Evolutionary conservation across 1,139 yeast species (phyloP).

Genomic region (Candida sojae): DNA sequence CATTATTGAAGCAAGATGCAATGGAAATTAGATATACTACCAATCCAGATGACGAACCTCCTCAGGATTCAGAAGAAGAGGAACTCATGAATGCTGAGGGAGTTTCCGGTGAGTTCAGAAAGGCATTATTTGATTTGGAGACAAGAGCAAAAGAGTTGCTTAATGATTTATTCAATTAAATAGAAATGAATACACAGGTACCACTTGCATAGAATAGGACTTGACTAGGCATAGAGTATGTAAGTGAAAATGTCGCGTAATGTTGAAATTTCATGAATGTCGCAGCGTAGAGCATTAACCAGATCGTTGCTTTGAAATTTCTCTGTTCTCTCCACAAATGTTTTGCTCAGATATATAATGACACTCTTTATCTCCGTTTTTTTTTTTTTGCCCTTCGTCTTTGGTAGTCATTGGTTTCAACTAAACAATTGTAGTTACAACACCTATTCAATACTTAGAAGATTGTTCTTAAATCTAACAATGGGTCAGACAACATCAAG

Average conservation of each 20-base stretch:
- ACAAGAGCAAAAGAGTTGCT: constrained; percentile 31
- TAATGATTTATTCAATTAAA: constrained; percentile 18
- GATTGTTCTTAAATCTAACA: background rate
- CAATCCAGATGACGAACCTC: constrained; percentile 9
- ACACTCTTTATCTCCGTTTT: background rate
- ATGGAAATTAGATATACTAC: constrained; percentile 23
- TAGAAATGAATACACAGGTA: background rate
- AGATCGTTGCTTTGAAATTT: too few species aligned
- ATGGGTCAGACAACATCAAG: constrained; percentile 25
- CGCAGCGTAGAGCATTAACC: too few species aligned
- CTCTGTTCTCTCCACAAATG: too few species aligned
- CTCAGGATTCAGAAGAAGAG: constrained; percentile 27
- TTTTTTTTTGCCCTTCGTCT: background rate
- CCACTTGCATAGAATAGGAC: background rate
- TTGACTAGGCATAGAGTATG: too few species aligned
- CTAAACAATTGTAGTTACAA: background rate
- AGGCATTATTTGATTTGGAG: constrained; percentile 29
- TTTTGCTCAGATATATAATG: too few species aligned
- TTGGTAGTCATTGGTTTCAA: background rate
- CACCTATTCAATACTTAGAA: background rate
- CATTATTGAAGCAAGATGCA: constrained; percentile 37
- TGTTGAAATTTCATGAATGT: too few species aligned
- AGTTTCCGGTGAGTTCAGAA: constrained; percentile 22
- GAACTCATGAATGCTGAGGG: constrained; percentile 25
- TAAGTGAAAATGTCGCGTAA: too few species aligned